phyloP scores from a whole-genome alignment of 2,329 filamentous ascomycete genomes.

The Chaetomium sp. region DNA sequence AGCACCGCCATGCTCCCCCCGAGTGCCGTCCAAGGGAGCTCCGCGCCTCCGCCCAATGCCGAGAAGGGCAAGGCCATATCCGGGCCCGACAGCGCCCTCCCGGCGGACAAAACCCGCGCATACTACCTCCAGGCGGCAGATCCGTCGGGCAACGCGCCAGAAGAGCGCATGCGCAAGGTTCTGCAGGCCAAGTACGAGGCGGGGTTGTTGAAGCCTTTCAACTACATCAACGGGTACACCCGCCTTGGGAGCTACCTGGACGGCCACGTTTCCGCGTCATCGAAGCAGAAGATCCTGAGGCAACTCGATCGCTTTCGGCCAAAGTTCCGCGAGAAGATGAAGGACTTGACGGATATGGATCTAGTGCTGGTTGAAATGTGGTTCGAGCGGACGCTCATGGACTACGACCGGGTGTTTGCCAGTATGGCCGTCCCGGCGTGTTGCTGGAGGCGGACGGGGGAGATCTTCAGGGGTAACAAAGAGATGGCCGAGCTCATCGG shows the following conservation, averaged over 20 bases:
- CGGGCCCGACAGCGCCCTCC: slow-evolving; percentile 62
- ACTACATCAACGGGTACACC: slow-evolving; percentile 96
- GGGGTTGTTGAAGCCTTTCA: slow-evolving; percentile 92
- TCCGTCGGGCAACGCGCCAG: slow-evolving; percentile 80
- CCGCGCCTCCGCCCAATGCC: slow-evolving; percentile 54
- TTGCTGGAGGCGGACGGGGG: slow-evolving; percentile 93
- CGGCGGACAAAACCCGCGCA: slow-evolving; percentile 73
- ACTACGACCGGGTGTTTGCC: slow-evolving; percentile 97
- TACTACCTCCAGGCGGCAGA: slow-evolving; percentile 98
- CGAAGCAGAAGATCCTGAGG: slow-evolving; percentile 86
- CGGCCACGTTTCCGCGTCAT: slow-evolving; percentile 76
- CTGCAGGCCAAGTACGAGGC: slow-evolving; percentile 96
- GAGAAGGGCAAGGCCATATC: slow-evolving; percentile 59
- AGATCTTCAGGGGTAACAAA: slow-evolving; percentile 96
- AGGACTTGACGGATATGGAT: slow-evolving; percentile 89
- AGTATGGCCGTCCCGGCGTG: slow-evolving; percentile 98
- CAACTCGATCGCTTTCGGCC: slow-evolving; percentile 92
- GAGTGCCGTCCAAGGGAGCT: slow-evolving; percentile 43
- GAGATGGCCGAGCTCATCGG: slow-evolving; percentile 98
- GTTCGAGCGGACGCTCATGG: slow-evolving; percentile 96
- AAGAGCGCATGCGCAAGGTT: slow-evolving; percentile 93
- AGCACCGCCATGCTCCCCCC: slow-evolving; percentile 41
- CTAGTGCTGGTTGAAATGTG: slow-evolving; percentile 97
- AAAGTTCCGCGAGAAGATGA: slow-evolving; percentile 94
- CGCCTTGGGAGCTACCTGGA: slow-evolving; percentile 90